Evolutionary conservation across 768 basidiomycete genomes (phyloP), one percentile per base, ranked within the genome.

Genomic region (Collybia nuda): DNA sequence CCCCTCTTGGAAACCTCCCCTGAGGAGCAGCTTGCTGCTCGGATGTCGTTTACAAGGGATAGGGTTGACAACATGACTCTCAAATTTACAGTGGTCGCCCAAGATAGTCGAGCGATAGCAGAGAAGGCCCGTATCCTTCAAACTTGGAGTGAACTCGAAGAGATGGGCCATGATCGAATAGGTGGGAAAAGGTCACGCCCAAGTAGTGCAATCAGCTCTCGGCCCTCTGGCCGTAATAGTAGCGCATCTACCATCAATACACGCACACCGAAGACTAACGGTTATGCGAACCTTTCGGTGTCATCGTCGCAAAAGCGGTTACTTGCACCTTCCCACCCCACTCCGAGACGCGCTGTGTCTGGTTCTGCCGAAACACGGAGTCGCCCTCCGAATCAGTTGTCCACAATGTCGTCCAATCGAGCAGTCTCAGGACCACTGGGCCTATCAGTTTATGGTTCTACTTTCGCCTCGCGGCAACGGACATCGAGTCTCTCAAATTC

Each of bases 381-480:
- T 53, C 80, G 86, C 21, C 72, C 84, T 9, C 72, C 77, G 3
- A 90, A 86, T 49, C 77, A 80, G 52, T 48, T 83, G 55, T 88
- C 87, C 2, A 72, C 67, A 29, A 66, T 73, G 22, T 79, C 84
- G 2, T 70, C 77, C 3, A 72, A 63, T 47, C 80, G 91, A 47
- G 87, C 89, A 14, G 80, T 84, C 15, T 90, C 90, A 18, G 88
- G 89, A 22, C 83, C 88, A 8, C 66, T 79, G 50, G 64, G 63
- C 36, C 57, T 73, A n/a, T 69, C 77, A 17, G 44, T 89, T 17
- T 76, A 78, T 53, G 72, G 73, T 24, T 77, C 90, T 3, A 93
- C 91, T 6, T 90, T 84, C 64, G 78, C 91, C 26, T 93, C 91
- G n/a, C 81, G 91, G 24, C 91, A 93, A 59, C 79, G 91, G 18